Conservation (phyloP, 495 filamentous ascomycete species). For the Penicillium salamii region DNA sequence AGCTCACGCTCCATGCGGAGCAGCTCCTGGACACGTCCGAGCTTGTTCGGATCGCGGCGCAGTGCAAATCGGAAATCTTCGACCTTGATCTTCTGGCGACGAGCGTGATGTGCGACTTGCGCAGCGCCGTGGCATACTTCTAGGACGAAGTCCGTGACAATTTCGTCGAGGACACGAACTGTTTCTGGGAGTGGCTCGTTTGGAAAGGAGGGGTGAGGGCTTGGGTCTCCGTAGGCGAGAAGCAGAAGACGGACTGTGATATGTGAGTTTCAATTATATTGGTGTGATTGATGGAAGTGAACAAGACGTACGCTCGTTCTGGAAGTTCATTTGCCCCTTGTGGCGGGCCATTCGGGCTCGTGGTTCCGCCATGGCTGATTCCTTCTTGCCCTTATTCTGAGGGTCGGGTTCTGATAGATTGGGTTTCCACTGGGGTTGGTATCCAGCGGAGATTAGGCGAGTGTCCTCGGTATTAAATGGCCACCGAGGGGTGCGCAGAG, state of each 20-base stretch:
- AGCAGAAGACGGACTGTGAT: conserved; percentile 71
- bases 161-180: conserved; percentile 84
- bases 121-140: conserved; percentile 87
- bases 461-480: conserved; percentile 22
- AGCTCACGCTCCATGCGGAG: conserved; percentile 77
- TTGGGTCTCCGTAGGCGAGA: conserved; percentile 79
- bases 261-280: conserved; percentile 1
- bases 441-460: conserved; percentile 25
- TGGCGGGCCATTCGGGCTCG: conserved; percentile 75
- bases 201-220: conserved; percentile 40
- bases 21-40: conserved; percentile 87
- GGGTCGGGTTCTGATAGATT: conserved; percentile 5
- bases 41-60: conserved; percentile 75
- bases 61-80: conserved; percentile 96
- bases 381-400: conserved; percentile 1
- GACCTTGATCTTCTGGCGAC: conserved; percentile 93
- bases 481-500: conserved; percentile 14
- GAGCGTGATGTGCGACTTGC: conserved; percentile 72
- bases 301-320: conserved; percentile 66
- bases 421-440: conserved; percentile 20
- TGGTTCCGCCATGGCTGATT: conserved; percentile 56
- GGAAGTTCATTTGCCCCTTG: conserved; percentile 87
- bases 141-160: conserved; percentile 86
- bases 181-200: conserved; percentile 72
- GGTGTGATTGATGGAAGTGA: neutral